Evolutionary conservation across 306 rosid species (phyloP).

Genomic region (Trichosanthes cucumerina): DNA sequence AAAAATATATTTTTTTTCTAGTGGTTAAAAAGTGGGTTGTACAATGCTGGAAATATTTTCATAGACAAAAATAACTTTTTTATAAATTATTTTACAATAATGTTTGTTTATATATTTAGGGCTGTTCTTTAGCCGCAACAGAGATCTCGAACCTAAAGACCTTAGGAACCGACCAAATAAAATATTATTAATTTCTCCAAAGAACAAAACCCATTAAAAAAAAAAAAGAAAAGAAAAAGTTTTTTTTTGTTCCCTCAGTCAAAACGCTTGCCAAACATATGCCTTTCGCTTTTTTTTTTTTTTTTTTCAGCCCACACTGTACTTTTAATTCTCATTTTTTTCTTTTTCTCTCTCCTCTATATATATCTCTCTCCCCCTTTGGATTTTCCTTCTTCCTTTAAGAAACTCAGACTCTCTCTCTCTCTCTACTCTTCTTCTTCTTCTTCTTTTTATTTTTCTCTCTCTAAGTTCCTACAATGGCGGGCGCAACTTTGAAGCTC

Average conservation of each 20-base stretch:
- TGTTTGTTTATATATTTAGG: background rate
- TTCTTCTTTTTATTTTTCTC: too few relatives aligned
- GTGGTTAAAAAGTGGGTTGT: too few relatives aligned
- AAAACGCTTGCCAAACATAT: conserved; percentile 11
- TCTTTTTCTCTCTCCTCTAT: background rate
- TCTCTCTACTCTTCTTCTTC: background rate
- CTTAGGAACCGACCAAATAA: conserved; percentile 10
- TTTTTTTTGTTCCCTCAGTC: background rate
- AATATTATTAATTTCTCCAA: background rate
- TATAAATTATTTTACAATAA: background rate
- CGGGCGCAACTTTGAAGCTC: conserved; percentile 15
- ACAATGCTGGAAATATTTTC: too few relatives aligned
- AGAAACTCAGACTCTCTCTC: background rate
- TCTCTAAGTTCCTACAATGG: conserved; percentile 25
- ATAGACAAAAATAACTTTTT: too few relatives aligned
- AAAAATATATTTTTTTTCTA: too few relatives aligned
- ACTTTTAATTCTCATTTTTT: background rate
- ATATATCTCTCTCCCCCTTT: background rate
- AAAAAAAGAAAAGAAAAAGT: background rate
- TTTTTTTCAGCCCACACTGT: background rate
- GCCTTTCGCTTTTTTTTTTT: background rate
- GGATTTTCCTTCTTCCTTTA: background rate
- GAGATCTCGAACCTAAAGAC: background rate
- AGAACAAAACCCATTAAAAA: background rate
- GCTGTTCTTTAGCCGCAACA: conserved; percentile 3